Base-by-base conservation (phyloP, 1,284 basidiomycete genomes). In the Rhodotorula sp. region DNA sequence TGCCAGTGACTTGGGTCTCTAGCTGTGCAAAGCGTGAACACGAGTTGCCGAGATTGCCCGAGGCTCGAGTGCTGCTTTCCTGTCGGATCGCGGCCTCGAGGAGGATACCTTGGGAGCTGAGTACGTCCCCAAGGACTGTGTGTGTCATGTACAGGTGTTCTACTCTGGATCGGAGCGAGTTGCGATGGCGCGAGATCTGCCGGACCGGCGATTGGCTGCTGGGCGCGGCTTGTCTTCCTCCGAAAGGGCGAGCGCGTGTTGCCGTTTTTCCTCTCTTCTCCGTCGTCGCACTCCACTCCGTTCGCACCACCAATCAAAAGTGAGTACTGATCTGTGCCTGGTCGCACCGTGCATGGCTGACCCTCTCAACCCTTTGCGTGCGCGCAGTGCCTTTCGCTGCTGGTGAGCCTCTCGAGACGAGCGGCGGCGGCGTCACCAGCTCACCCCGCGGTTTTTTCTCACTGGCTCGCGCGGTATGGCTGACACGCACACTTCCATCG, bases 301-400 rank as follows among this genome's bases (percentile, higher is more conserved):
- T 52, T 26, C 50, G 38, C 38, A 43, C 38, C 38, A 43, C 8
- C n/a, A n/a, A 52, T 2, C 21, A 21, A 52, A 52, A 52, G 50
- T 52, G 50, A 52, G 50, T 12, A 21, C 6, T 28, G 28, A 28
- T 28, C 28, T 28, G 28, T 28, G 28, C 28, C 28, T 28, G 28
- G 28, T 28, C 28, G 28, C 28, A 28, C 28, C 28, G 28, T 28
- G 38, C 38, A 12, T 43, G 12, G 10, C 19, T 5, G 50, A 26
- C 23, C n/a, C 50, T 52, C 31, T n/a, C 34, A 8, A 34, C 34
- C 43, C 55, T 21, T n/a, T 28, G 47, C 66, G 58, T 62, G 76
- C 18, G 75, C 74, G 78, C 81, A 80, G 84, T 85, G 84, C 79
- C 81, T 79, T 85, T 78, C 80, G 68, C 82, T 79, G 68, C 81